phyloP scores from a whole-genome alignment of 169 alveolate species.

The Plasmodium vinckei region DNA sequence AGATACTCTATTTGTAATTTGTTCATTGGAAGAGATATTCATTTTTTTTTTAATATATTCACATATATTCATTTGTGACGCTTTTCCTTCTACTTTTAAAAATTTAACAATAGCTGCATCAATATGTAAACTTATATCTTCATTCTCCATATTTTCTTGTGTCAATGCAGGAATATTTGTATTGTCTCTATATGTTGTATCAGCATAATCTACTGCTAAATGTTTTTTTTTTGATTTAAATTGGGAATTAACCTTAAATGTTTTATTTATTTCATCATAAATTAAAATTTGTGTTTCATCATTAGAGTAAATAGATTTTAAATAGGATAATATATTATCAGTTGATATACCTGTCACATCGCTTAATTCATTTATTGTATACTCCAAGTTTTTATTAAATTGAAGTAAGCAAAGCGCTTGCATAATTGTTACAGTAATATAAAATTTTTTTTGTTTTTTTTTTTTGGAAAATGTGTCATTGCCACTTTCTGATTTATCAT shows the following conservation, averaged over 20 bases:
- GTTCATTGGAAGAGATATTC: slow-evolving; percentile 48
- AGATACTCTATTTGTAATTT: slow-evolving; percentile 53
- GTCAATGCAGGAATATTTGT: slow-evolving; percentile 34
- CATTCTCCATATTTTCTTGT: slow-evolving; percentile 33
- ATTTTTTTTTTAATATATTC: slow-evolving; percentile 21
- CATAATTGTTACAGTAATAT: slow-evolving; percentile 37
- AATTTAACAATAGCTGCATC: slow-evolving; percentile 71
- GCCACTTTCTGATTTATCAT: neutral
- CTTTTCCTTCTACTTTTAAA: slow-evolving; percentile 40
- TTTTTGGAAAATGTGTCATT: neutral
- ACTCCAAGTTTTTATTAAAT: slow-evolving; percentile 44
- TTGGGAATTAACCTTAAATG: slow-evolving; percentile 22
- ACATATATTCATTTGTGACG: slow-evolving; percentile 62
- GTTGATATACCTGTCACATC: slow-evolving; percentile 14
- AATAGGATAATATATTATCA: slow-evolving; percentile 38
- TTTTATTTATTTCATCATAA: slow-evolving; percentile 37
- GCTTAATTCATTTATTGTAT: slow-evolving; percentile 27
- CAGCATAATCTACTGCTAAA: slow-evolving; percentile 38
- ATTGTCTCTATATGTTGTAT: slow-evolving; percentile 35
- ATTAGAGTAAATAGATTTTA: slow-evolving; percentile 26
- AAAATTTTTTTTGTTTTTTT: slow-evolving; percentile 17
- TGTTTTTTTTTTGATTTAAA: slow-evolving; percentile 37
- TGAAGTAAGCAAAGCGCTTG: slow-evolving; percentile 40
- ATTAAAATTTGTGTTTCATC: slow-evolving; percentile 49
- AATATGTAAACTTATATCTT: slow-evolving; percentile 55